A percentile compares a stretch with the other conserved stretches of the same genome.
Conservation (phyloP, 1,139 yeast genomes). For the Saccharomyces pastorianus region DNA sequence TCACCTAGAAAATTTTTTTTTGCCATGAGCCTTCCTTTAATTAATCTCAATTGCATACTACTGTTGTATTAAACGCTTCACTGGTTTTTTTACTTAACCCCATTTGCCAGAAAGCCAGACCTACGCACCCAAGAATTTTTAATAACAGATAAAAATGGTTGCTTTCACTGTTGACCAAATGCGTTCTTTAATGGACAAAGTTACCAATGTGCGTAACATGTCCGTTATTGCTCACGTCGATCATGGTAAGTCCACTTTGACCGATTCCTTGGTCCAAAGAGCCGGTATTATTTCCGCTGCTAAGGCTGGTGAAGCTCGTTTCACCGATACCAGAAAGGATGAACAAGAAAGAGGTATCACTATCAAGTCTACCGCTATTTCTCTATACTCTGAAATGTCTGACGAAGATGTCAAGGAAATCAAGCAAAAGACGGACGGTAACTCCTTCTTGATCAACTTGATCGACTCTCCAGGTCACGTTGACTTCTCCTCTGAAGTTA, state of each 20-base stretch:
- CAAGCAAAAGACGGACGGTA: conserved; percentile 90
- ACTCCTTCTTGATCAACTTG: conserved; percentile 92
- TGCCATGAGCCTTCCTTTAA: not conserved
- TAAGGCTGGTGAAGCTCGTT: conserved; percentile 99
- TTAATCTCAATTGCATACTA: not conserved
- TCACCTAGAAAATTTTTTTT: not conserved
- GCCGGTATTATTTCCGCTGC: conserved; percentile 99
- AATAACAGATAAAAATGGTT: conserved; percentile 24
- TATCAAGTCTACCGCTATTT: conserved; percentile 97
- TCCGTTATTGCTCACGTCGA: conserved; percentile 99
- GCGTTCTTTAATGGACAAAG: conserved; percentile 98
- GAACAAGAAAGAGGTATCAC: conserved; percentile 99
- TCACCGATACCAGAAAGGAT: conserved; percentile 99
- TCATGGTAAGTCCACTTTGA: conserved; percentile 99
- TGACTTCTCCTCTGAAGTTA: conserved; percentile 99
- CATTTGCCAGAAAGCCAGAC: conserved; percentile 5
- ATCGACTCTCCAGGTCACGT: conserved; percentile 99
- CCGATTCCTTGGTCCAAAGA: conserved; percentile 97
- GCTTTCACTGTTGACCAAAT: conserved; percentile 61
- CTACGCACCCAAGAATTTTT: conserved; percentile 12
- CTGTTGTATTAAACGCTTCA: not conserved
- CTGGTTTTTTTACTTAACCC: not conserved
- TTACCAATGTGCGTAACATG: conserved; percentile 99
- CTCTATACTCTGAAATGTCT: conserved; percentile 81
- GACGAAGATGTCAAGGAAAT: conserved; percentile 94